phyloP scores from a whole-genome alignment of 345 rosid genomes.

The Pistacia vera region DNA sequence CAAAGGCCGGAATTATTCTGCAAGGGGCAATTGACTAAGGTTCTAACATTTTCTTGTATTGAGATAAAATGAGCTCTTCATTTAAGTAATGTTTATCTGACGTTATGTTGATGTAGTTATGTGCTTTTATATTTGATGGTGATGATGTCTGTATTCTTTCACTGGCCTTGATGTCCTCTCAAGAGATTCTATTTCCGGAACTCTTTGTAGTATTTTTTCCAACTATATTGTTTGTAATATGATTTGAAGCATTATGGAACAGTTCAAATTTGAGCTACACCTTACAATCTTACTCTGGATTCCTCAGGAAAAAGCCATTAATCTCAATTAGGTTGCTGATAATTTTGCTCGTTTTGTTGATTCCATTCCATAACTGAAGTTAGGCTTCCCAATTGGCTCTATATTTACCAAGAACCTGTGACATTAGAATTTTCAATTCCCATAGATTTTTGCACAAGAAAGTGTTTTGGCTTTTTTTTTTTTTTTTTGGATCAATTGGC shows the following conservation, averaged over 20 bases:
- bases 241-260: neutral
- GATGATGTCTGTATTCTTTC: neutral
- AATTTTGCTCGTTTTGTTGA: neutral
- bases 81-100: slow-evolving; percentile 1
- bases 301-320: neutral
- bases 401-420: neutral
- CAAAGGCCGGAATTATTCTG: slow-evolving; percentile 89
- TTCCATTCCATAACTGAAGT: neutral
- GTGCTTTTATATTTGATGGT: neutral
- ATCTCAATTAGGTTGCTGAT: neutral
- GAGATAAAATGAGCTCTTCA: slow-evolving; percentile 5
- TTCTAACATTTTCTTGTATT: slow-evolving; percentile 16
- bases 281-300: neutral
- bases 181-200: neutral
- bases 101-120: slow-evolving; percentile 8
- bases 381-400: neutral
- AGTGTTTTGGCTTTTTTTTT: neutral
- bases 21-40: slow-evolving; percentile 90
- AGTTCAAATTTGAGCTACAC: neutral
- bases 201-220: neutral
- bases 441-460: neutral
- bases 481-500: neutral
- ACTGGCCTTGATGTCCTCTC: neutral
- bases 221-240: neutral
- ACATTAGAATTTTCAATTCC: neutral